A percentile compares a stretch with the other conserved stretches of the same genome.
phyloP scores from a whole-genome alignment of 371 early-diverging fungal species.

The Mortierella sp. region DNA sequence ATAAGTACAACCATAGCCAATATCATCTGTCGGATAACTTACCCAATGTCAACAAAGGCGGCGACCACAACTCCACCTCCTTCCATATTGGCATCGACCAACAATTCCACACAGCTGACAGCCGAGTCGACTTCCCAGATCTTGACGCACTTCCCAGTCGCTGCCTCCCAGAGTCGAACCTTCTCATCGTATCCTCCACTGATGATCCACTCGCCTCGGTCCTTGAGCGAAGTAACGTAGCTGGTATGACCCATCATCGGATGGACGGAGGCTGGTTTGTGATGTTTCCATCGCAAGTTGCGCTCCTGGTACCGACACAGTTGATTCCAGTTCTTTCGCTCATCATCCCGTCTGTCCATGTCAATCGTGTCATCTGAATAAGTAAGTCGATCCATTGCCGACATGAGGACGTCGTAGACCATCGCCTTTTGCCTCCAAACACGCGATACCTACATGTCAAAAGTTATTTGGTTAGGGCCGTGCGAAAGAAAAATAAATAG shows the following conservation, averaged over 20 bases:
- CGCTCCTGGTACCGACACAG: conserved; percentile 46
- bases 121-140: conserved; percentile 50
- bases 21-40: too few species aligned
- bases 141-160: conserved; percentile 38
- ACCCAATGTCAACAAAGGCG: conserved; percentile 57
- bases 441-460: conserved; percentile 36
- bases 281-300: conserved; percentile 21
- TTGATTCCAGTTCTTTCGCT: conserved; percentile 36
- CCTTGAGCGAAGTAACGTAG: conserved; percentile 46
- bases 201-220: conserved; percentile 43
- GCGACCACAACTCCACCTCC: conserved; percentile 51
- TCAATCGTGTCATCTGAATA: conserved; percentile 10
- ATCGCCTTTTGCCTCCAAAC: conserved; percentile 25
- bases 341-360: conserved; percentile 7
- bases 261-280: conserved; percentile 28
- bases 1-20: too few species aligned
- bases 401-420: conserved; percentile 18
- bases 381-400: conserved; percentile 23
- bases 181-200: conserved; percentile 55
- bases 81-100: conserved; percentile 52
- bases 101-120: conserved; percentile 45
- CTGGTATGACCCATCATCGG: conserved; percentile 33
- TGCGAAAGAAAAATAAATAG: not conserved
- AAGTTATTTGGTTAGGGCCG: not conserved
- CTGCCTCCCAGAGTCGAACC: conserved; percentile 49